Evolutionary conservation across 2,329 filamentous ascomycete species (phyloP), one percentile per base, ranked within the genome.

Genomic region (Rutstroemia sydowiana): DNA sequence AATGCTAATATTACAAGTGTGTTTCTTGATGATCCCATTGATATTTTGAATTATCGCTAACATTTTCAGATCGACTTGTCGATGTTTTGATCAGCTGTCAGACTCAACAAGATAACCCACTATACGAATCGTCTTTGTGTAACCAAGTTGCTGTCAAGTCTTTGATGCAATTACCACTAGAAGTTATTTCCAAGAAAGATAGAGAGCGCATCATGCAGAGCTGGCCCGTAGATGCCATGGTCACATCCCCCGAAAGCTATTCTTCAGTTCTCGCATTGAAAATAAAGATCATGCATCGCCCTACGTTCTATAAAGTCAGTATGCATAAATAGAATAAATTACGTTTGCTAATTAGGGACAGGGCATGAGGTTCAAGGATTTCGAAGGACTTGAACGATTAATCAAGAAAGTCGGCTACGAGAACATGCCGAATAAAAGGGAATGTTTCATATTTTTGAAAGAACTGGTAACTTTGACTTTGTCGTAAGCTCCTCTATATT

Each of bases 201-300:
- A 70, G 75, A 47, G 74, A 77, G 57, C 64, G 60, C 6, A 63
- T 76, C 5, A 70, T 77, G 67, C 57, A 53, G n/a, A 45, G 45
- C n/a, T 66, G 61, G 61, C 31, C 55, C 13, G 44, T 48, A 21
- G 36, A 50, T 26, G 14, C 47, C 2, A 30, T 55, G 5, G 36
- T 52, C 28, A 41, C 48, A 10, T 52, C 52, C 2, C 51, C 50
- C 21, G 45, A 54, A 30, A 37, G 61, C n/a, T 51, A 63, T 48
- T 53, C 59, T 28, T 52, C 55, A 34, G 59, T 75, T 5, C 63
- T 80, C 6, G 69, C 71, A 18, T 58, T 81, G 44, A 70, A 73
- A 56, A 63, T 70, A 2, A 79, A 75, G 58, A 63, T 79, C 21
- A 76, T 78, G 71, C 62, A 65, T 5, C 69, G 70, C n/a, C 70